Evolutionary conservation across 441 rosid species (phyloP), one percentile per base, ranked within the genome.

Genomic region (Macaranga tanarius): DNA sequence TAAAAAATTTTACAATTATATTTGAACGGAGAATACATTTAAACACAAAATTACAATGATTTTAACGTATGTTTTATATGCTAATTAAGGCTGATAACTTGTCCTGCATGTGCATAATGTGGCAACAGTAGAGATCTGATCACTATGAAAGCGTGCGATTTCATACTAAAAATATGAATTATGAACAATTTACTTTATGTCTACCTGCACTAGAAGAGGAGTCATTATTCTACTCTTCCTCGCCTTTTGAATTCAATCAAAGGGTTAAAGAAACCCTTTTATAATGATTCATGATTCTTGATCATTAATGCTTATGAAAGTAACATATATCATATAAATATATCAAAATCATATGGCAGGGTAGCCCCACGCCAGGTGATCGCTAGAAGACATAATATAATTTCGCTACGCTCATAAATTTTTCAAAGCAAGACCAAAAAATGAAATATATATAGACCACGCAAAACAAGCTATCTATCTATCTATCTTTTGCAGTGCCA

Each of bases 281-380:
- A 20, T 31, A 8, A 23, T 22, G 38, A 16, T 67, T 45, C 25
- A 57, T 22, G 31, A 23, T 57, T 22, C 16, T 5, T 25, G 61
- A 57, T 69, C 8, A 31, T 67, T 10, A 56, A 55, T 69, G 61
- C 28, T 57, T 23, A 17, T 58, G 64, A 42, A 15, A 42, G 64
- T 57, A 42, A 69, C 19, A 69, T 51, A 55, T 5, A n/a, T n/a
- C n/a, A n/a, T 34, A 54, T 28, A 17, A 25, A 50, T 9, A 26
- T 4, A 15, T 48, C 64, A 60, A 60, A 22, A 31, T 60, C 44
- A 60, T 6, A 31, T 2, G 64, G 64, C 10, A 28, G 4, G 62
- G 62, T 7, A 26, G 12, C 19, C 26, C 16, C 16, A 40, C 4
- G 11, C 22, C 63, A 28, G 9, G 42, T 17, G 57, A 10, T 23